Evolutionary conservation across 1,139 yeast species (phyloP), one percentile per base, ranked within the genome.

Genomic region (Protomyces pachydermus): DNA sequence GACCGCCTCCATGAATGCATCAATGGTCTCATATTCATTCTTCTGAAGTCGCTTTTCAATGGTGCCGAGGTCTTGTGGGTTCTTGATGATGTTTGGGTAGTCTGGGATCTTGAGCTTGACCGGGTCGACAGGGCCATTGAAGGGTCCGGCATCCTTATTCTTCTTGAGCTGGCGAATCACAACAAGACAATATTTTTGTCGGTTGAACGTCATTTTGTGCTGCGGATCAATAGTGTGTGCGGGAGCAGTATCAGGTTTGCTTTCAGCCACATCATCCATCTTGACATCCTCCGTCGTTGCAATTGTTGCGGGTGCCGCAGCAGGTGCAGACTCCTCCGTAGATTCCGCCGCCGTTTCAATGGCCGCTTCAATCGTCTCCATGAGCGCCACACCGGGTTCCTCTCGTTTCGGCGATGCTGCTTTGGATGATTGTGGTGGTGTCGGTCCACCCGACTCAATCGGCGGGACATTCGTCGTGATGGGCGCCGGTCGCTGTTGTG

Each of bases 61-160:
- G 2, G 98, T 91, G 4, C 91, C 82, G 58, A 93, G 79, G 75
- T 91, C 98, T 98, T 95, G 93, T 50, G 99, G 99, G 70, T 88
- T 80, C 68, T 83, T 82, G 70, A 95, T 85, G 71, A 84, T 85
- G 72, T 90, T 90, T 74, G 86, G 89, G 74, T 93, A 93, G 66
- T 88, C 84, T 2, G 98, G 99, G 66, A 95, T 88, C 72, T 91
- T 91, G 69, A 91, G 82, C 73, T 89, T 90, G 64, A 88, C 86
- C 3, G 83, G 87, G 73, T 93, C 98, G 50, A 93, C 99, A 0
- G 98, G 98, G 65, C 80, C 84, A 58, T 89, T 72, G 74, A 93
- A 93, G 2, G 98, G 98, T 32, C 81, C 84, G 1, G 98, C 96
- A 76, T 95, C 98, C 75, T 91, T 89, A 71, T 91, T 81, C 69